Conservation (phyloP, 2,329 filamentous ascomycete genomes). For the Calonectria hawksworthii region DNA sequence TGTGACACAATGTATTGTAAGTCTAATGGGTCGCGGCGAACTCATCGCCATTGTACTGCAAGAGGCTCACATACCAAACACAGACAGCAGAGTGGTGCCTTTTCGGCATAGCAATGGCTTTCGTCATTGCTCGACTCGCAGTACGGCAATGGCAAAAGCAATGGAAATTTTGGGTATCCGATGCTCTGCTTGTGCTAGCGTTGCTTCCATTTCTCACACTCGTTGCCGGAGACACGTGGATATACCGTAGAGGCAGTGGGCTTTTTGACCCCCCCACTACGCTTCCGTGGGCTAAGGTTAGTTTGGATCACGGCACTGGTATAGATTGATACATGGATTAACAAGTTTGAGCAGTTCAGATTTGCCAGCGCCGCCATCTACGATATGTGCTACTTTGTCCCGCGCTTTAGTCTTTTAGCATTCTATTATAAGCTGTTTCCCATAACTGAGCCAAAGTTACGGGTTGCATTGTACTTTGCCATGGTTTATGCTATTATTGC, state of each 20-base stretch:
- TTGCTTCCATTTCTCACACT: neutral
- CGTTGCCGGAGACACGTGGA: neutral
- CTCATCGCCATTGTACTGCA: neutral
- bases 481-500: neutral
- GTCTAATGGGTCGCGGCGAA: neutral
- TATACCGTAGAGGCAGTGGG: neutral
- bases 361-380: neutral
- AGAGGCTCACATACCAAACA: neutral
- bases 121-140: neutral
- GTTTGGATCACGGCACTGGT: accelerated
- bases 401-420: neutral
- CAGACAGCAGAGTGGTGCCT: neutral
- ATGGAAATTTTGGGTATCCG: neutral
- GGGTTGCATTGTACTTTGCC: neutral
- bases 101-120: neutral
- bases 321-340: neutral
- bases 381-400: neutral
- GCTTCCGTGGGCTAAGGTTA: neutral
- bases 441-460: neutral
- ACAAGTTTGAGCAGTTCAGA: neutral
- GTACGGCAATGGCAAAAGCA: neutral
- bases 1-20: conserved; percentile 6
- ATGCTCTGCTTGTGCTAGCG: neutral
- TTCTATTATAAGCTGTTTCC: neutral
- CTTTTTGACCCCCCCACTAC: neutral